A percentile compares a stretch with the other conserved stretches of the same genome.
These are phyloP conservation scores for Nephelium lappaceum DNA, from an alignment of 345 rosid genomes.

Conservation along the genomic window DNA sequence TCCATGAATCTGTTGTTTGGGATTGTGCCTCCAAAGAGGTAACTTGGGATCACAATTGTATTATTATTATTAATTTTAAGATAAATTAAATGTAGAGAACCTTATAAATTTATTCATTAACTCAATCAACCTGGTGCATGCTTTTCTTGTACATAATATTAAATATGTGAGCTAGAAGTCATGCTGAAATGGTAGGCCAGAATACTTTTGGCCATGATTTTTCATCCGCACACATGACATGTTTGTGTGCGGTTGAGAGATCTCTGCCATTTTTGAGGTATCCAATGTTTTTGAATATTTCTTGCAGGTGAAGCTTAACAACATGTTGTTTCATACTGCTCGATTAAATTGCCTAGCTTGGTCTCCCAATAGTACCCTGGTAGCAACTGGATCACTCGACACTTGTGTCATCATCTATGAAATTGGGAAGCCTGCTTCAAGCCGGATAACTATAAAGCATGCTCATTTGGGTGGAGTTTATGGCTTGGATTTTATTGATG, in stretches of 20 bases:
- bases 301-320: constrained; percentile 71
- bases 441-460: constrained; percentile 55
- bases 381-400: constrained; percentile 78
- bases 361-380: constrained; percentile 71
- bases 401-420: constrained; percentile 67
- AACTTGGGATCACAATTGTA: constrained; percentile 9
- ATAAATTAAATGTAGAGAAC: background rate
- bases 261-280: background rate
- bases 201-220: background rate
- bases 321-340: constrained; percentile 76
- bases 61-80: background rate
- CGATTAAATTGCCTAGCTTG: constrained; percentile 76
- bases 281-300: background rate
- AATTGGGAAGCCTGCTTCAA: constrained; percentile 68
- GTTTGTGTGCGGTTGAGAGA: background rate
- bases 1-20: constrained; percentile 77
- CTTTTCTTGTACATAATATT: background rate
- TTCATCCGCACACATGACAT: background rate
- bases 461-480: constrained; percentile 82
- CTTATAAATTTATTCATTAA: background rate
- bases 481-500: constrained; percentile 61
- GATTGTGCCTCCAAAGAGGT: constrained; percentile 67
- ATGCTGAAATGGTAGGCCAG: background rate
- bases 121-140: background rate
- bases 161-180: background rate